A percentile compares a stretch with the other conserved stretches of the same genome.
phyloP scores from a whole-genome alignment of 768 basidiomycete species.

The Tubosaeta sp. region DNA sequence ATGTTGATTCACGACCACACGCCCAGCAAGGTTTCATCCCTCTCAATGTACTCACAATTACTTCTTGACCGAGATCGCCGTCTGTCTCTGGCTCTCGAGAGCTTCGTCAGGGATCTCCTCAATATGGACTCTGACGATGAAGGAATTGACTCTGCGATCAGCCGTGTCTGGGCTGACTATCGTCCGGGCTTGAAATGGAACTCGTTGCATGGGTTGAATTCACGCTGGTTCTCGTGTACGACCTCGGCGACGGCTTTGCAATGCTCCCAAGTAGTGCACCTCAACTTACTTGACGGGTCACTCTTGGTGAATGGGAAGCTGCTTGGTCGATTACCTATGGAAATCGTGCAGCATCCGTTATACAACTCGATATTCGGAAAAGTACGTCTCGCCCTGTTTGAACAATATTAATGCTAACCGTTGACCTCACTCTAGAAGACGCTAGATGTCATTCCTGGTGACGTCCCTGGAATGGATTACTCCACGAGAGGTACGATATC shows the following conservation, averaged over 20 bases:
- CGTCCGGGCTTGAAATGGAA: conserved; percentile 19
- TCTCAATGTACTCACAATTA: conserved; percentile 5
- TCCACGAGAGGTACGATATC: conserved; percentile 14
- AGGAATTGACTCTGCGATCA: conserved; percentile 17
- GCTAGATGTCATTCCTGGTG: conserved; percentile 16
- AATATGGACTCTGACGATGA: background rate
- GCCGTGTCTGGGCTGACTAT: conserved; percentile 21
- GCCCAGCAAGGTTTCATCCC: conserved; percentile 4
- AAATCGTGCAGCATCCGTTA: conserved; percentile 8
- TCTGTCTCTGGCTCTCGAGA: conserved; percentile 22
- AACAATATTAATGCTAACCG: background rate
- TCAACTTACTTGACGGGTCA: conserved; percentile 19
- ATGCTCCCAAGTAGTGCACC: conserved; percentile 7
- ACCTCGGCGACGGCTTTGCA: conserved; percentile 3
- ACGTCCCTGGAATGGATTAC: conserved; percentile 23
- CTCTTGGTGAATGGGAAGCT: conserved; percentile 26
- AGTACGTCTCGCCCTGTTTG: conserved; percentile 2
- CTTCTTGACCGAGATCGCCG: conserved; percentile 29
- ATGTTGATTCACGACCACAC: conserved; percentile 27
- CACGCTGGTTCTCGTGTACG: conserved; percentile 16
- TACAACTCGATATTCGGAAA: conserved; percentile 20
- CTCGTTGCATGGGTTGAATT: background rate
- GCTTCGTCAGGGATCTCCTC: conserved; percentile 1
- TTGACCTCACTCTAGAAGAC: conserved; percentile 11
- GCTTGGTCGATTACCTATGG: conserved; percentile 12